Evolutionary conservation across 331 rosid species (phyloP).

Genomic region (Saraca asoca): DNA sequence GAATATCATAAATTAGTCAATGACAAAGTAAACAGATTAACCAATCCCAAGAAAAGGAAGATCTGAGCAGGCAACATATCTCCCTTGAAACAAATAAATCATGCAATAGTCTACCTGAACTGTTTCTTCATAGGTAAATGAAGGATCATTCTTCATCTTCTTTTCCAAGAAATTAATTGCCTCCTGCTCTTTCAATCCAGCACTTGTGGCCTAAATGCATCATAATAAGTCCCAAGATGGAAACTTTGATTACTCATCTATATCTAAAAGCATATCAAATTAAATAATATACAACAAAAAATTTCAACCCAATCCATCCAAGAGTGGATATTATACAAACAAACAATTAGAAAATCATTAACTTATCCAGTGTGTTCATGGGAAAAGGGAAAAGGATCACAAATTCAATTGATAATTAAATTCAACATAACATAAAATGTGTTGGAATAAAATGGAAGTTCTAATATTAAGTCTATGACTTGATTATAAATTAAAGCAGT

Average conservation of each 20-base stretch:
- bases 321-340: neutral
- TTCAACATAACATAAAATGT: neutral
- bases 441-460: too few relatives aligned
- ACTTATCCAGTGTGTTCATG: neutral
- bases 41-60: too few relatives aligned
- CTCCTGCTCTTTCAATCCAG: conserved; percentile 97
- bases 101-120: conserved; percentile 67
- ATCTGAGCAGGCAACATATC: too few relatives aligned
- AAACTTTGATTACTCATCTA: conserved; percentile 19
- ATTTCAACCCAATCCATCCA: neutral
- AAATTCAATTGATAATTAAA: neutral
- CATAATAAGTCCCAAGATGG: conserved; percentile 26
- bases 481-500: too few relatives aligned
- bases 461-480: conserved; percentile 6
- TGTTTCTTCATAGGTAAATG: conserved; percentile 86
- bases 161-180: conserved; percentile 98
- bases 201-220: conserved; percentile 86
- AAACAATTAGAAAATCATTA: conserved; percentile 14
- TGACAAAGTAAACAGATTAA: too few relatives aligned
- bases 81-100: too few relatives aligned
- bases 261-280: neutral
- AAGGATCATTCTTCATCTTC: conserved; percentile 98
- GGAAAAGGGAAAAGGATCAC: conserved; percentile 5
- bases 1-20: neutral
- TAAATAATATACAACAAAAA: neutral